Conservation (phyloP, 129 eudicot species). For the Flaveria brownii region DNA sequence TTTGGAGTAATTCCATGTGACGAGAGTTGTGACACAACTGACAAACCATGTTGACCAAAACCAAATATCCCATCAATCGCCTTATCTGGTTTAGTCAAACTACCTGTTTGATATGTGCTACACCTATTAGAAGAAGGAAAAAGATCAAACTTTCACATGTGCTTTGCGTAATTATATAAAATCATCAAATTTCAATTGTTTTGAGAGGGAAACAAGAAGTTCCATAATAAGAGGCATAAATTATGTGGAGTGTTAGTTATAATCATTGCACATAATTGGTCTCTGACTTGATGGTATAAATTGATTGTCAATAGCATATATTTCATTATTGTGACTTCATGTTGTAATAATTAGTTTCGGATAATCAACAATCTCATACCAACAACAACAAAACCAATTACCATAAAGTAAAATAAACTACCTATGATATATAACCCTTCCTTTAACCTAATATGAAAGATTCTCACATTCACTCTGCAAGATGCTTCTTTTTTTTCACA, state of each 20-base stretch:
- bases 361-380: no score
- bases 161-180: background rate
- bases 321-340: no score
- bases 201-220: background rate
- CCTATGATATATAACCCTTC: no score
- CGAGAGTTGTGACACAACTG: slow-evolving; percentile 86
- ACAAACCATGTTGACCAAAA: slow-evolving; percentile 75
- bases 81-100: slow-evolving; percentile 73
- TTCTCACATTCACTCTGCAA: background rate
- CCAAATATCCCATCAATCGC: slow-evolving; percentile 98
- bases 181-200: background rate
- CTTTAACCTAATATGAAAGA: background rate
- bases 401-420: no score
- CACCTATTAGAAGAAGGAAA: slow-evolving; percentile 54
- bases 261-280: background rate
- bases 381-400: no score
- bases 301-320: background rate
- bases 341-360: no score
- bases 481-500: background rate
- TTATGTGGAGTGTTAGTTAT: background rate
- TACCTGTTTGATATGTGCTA: slow-evolving; percentile 90
- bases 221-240: background rate
- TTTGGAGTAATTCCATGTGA: slow-evolving; percentile 90
- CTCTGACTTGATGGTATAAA: no score
- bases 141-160: slow-evolving; percentile 1